Evolutionary conservation across 768 basidiomycete genomes (phyloP).

Genomic region (Amanita rubescens): DNA sequence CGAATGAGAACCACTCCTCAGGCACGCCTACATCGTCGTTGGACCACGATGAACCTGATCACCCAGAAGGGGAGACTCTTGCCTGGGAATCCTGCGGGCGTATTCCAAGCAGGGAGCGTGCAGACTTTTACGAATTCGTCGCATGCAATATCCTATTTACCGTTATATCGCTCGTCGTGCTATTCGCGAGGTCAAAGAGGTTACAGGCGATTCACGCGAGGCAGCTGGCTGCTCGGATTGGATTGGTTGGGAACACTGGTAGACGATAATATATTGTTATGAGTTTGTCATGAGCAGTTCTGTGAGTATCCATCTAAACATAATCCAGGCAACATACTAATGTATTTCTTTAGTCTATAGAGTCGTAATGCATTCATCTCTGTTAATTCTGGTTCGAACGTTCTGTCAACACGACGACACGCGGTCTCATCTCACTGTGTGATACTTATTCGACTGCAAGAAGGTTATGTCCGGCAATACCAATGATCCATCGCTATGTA

Average conservation of each 20-base stretch:
- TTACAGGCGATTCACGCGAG: slow-evolving; percentile 70
- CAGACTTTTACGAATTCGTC: slow-evolving; percentile 87
- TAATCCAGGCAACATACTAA: too few relatives aligned
- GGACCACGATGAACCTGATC: slow-evolving; percentile 5
- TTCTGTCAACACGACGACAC: too few relatives aligned
- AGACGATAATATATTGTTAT: slow-evolving; percentile 12
- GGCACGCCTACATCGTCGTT: slow-evolving; percentile 6
- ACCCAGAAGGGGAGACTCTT: slow-evolving; percentile 49
- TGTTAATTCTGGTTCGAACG: too few relatives aligned
- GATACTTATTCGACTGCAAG: too few relatives aligned
- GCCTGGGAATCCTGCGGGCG: slow-evolving; percentile 95
- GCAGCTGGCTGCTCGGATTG: slow-evolving; percentile 82
- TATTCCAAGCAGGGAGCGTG: slow-evolving; percentile 68
- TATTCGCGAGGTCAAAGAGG: slow-evolving; percentile 62
- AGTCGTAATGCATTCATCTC: too few relatives aligned
- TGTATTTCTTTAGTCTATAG: too few relatives aligned
- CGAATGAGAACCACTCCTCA: slow-evolving; percentile 6
- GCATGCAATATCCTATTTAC: slow-evolving; percentile 77
- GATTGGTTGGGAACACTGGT: too few relatives aligned
- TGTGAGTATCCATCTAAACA: too few relatives aligned
- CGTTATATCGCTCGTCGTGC: slow-evolving; percentile 51
- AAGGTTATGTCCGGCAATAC: too few relatives aligned
- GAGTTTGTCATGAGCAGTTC: too few relatives aligned
- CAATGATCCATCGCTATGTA: too few relatives aligned
- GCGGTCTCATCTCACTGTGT: too few relatives aligned